These are phyloP conservation scores for Trametopsis cervina DNA, from an alignment of 768 basidiomycete genomes.

Conservation along the genomic window DNA sequence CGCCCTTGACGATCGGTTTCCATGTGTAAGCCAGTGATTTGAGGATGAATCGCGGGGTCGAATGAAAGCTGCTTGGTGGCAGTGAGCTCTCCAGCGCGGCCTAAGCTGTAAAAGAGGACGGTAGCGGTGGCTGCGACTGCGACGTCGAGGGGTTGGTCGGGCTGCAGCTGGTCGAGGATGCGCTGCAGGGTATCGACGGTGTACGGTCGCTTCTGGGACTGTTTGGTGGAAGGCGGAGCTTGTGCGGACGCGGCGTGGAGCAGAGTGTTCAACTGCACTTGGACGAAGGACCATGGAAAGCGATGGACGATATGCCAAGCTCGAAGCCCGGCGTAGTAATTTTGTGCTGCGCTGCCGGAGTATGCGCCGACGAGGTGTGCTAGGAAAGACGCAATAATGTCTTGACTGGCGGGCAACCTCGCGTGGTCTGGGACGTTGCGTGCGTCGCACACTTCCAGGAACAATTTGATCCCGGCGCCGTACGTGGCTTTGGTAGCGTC, in stretches of 20 bases:
- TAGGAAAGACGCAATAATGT: conserved; percentile 15
- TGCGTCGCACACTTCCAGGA: conserved; percentile 15
- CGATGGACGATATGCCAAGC: conserved; percentile 25
- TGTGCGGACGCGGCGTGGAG: conserved; percentile 13
- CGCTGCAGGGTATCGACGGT: conserved; percentile 10
- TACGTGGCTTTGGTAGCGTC: conserved; percentile 11
- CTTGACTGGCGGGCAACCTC: conserved; percentile 1
- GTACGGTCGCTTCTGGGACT: conserved; percentile 5
- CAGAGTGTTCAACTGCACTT: conserved; percentile 10
- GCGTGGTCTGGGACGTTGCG: conserved; percentile 8
- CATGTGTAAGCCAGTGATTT: no score
- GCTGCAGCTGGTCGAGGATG: conserved; percentile 7
- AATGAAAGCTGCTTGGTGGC: neutral
- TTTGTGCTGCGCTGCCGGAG: conserved; percentile 5
- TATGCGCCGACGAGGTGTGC: conserved; percentile 13
- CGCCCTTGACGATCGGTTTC: no score
- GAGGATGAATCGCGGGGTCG: conserved; percentile 1
- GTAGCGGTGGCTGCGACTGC: conserved; percentile 1
- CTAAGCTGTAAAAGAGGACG: conserved; percentile 3
- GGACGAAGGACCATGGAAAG: conserved; percentile 13
- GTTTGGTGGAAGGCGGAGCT: conserved; percentile 10
- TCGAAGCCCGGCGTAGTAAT: conserved; percentile 14
- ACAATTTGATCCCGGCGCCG: conserved; percentile 17
- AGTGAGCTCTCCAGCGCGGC: conserved; percentile 7
- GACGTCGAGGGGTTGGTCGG: neutral